Conservation (phyloP, 2,329 filamentous ascomycete species). For the Pseudogymnoascus sp. region DNA sequence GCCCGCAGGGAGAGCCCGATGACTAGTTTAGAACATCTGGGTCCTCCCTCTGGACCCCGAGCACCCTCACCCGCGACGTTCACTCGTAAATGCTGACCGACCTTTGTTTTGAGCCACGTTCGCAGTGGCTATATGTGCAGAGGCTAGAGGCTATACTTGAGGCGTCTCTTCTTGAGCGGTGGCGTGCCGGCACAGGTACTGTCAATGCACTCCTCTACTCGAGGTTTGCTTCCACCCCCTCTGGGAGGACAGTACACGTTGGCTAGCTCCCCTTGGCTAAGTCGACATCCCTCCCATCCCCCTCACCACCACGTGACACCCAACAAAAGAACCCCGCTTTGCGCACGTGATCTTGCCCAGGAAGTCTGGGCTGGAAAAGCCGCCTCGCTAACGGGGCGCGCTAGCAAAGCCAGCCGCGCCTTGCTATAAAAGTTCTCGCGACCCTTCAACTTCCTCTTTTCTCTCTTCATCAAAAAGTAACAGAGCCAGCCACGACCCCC, state of each 20-base stretch:
- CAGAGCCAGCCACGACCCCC: slow-evolving; percentile 65
- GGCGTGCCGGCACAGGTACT: background rate
- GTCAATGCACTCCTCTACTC: background rate
- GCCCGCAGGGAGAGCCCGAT: background rate
- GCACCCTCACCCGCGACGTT: background rate
- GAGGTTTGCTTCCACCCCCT: background rate
- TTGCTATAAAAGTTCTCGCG: slow-evolving; percentile 8
- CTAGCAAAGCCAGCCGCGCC: slow-evolving; percentile 6
- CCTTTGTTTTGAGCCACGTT: background rate
- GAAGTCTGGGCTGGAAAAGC: background rate
- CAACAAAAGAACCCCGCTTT: background rate
- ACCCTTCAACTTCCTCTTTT: slow-evolving; percentile 22
- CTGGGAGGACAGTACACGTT: background rate
- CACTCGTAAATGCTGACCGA: slow-evolving; percentile 5
- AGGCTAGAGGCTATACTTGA: background rate
- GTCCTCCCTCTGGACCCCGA: background rate
- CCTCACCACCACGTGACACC: background rate
- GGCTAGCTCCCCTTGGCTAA: slow-evolving; percentile 5
- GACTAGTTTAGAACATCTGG: background rate
- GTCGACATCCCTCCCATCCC: slow-evolving; percentile 4
- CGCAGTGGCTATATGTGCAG: background rate
- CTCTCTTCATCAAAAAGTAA: slow-evolving; percentile 53
- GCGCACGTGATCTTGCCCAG: background rate
- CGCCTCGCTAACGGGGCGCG: background rate
- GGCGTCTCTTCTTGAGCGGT: background rate